phyloP scores from a whole-genome alignment of 352 stramenopile genomes.

The Phytophthora europaea region DNA sequence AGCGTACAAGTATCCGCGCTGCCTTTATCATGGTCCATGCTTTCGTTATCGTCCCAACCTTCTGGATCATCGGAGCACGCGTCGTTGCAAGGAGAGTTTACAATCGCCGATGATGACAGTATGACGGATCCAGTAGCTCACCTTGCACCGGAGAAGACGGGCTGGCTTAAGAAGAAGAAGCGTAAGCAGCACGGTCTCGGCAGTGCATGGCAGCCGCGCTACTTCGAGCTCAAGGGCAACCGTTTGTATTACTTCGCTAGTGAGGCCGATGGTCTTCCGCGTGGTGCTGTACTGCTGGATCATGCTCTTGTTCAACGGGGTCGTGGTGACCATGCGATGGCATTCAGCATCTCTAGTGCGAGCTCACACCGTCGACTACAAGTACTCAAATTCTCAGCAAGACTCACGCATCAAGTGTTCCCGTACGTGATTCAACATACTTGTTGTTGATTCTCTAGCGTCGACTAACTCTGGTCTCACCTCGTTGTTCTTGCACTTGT shows the following conservation, averaged over 20 bases:
- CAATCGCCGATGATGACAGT: conserved; percentile 28
- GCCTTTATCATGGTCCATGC: conserved; percentile 68
- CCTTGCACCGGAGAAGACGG: conserved; percentile 67
- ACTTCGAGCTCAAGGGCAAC: conserved; percentile 87
- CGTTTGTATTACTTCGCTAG: conserved; percentile 83
- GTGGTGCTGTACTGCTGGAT: conserved; percentile 77
- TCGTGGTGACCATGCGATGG: conserved; percentile 68
- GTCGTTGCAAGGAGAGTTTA: conserved; percentile 36
- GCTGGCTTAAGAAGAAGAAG: conserved; percentile 86
- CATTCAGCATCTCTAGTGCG: conserved; percentile 78
- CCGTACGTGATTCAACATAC: conserved; percentile 40
- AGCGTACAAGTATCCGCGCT: conserved; percentile 49
- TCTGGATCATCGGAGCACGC: conserved; percentile 40
- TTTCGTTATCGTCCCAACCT: conserved; percentile 65
- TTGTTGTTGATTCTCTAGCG: neutral
- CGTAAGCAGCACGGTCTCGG: conserved; percentile 78
- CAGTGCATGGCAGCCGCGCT: conserved; percentile 80
- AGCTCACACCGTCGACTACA: conserved; percentile 64
- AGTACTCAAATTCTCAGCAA: conserved; percentile 77
- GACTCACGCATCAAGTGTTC: conserved; percentile 75
- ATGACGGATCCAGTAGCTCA: conserved; percentile 23
- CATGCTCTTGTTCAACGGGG: conserved; percentile 74
- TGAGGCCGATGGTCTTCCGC: conserved; percentile 77
- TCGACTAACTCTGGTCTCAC: neutral
- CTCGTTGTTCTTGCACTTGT: conserved; percentile 3